Evolutionary conservation across 2,329 filamentous ascomycete genomes (phyloP).

Genomic region (Cercospora sp.): DNA sequence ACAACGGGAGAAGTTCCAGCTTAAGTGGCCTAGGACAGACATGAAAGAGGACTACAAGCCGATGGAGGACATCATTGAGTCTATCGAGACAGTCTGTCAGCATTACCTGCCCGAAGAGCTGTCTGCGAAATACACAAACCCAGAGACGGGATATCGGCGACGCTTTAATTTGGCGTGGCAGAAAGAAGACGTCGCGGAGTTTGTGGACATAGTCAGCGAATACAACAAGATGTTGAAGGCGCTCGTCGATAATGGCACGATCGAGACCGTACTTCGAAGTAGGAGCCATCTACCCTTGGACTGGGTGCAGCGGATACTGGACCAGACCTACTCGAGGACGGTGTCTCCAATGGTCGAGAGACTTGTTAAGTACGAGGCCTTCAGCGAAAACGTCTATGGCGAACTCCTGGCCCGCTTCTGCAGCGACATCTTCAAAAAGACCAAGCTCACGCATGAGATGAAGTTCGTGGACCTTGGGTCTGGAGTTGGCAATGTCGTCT

Average conservation of each 20-base stretch:
- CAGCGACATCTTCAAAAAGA: conserved; percentile 75
- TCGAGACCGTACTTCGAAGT: conserved; percentile 69
- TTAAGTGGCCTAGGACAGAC: conserved; percentile 69
- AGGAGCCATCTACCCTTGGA: conserved; percentile 75
- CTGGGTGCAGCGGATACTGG: conserved; percentile 61
- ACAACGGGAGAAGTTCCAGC: conserved; percentile 58
- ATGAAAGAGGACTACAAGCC: conserved; percentile 59
- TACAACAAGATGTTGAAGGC: conserved; percentile 73
- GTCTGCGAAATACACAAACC: conserved; percentile 67
- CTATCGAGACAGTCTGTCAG: conserved; percentile 61
- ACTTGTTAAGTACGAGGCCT: conserved; percentile 81
- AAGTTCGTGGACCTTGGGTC: conserved; percentile 94
- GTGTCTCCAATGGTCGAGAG: conserved; percentile 86
- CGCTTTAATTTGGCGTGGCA: conserved; percentile 73
- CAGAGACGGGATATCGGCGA: conserved; percentile 71
- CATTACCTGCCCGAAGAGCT: conserved; percentile 75
- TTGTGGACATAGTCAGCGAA: conserved; percentile 68
- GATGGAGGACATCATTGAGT: conserved; percentile 61
- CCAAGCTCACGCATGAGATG: conserved; percentile 74
- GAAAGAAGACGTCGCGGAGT: conserved; percentile 64
- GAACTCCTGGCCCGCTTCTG: conserved; percentile 85
- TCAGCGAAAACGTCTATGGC: conserved; percentile 91
- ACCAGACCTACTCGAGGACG: conserved; percentile 84
- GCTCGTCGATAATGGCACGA: conserved; percentile 67
- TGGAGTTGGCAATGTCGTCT: conserved; percentile 90